Base-by-base conservation (phyloP, 805 yeast genomes). In the Yamadazyma sp. region DNA sequence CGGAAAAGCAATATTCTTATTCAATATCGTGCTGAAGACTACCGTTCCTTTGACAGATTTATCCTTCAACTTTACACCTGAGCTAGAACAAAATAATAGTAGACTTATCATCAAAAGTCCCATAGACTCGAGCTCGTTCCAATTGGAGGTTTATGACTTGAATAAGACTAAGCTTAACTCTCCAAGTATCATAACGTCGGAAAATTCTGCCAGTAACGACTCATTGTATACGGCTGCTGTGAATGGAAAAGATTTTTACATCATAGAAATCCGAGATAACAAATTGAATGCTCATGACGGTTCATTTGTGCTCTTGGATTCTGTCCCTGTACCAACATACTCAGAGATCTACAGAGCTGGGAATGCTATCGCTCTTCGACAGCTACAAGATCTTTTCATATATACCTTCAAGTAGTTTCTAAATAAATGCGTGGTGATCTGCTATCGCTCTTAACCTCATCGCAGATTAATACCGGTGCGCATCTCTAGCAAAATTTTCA, bases 21-120 rank as follows among this genome's bases (percentile, higher is more conserved):
- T 54, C 15, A 46, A 54, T 37, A 40, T 52, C 14, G 45, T 41
- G 6, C 53, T 45, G 50, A 50, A 46, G 28, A 40, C 41, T 6
- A 37, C 13, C 9, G 22, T 17, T 1, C 33, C 35, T 6, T 17
- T 46, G 10, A 42, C 45, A 3, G 43, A 46, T 31, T 35, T 37
- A n/a, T 16, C 32, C 4, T 21, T 30, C 7, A 24, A 17, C n/a
- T 27, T 20, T 15, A 27, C 34, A 12, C 11, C 13, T 5, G 11
- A 15, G 6, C 17, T 45, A 7, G 48, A 41, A 20, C 6, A 29
- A 5, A 41, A 45, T 27, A 32, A 34, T 28, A 12, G 27, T 9
- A 25, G 14, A 1, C n/a, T 45, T 5, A 29, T 39, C 1, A 16
- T 45, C 3, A 20, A 28, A 8, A 41, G 19, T 13, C 36, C 39